phyloP scores from a whole-genome alignment of 176 grass and related monocot genomes.

The Paspalum vaginatum region DNA sequence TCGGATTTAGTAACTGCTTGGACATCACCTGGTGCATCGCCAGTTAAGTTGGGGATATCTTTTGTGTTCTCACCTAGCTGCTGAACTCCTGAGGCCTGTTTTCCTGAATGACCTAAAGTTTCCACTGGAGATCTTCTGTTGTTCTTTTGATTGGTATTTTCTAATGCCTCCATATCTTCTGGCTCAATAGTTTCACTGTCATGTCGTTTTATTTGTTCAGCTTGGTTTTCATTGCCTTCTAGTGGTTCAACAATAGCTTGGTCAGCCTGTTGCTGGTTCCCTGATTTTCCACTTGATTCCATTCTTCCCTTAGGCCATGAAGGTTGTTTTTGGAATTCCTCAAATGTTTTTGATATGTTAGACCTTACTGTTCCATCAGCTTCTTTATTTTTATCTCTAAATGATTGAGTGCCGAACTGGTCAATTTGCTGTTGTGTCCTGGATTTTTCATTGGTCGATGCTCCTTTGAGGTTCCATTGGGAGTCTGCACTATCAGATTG shows the following conservation, averaged over 20 bases:
- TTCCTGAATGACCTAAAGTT: slow-evolving; percentile 16
- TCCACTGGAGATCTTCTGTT: slow-evolving; percentile 27
- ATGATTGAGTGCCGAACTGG: background rate
- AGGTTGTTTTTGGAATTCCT: background rate
- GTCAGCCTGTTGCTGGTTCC: background rate
- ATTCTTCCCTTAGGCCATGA: slow-evolving; percentile 16
- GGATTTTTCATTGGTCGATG: background rate
- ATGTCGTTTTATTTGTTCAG: slow-evolving; percentile 18
- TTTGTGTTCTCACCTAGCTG: background rate
- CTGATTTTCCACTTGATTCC: slow-evolving; percentile 11
- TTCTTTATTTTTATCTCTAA: slow-evolving; percentile 25
- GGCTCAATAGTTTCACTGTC: slow-evolving; percentile 23
- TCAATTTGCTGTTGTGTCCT: slow-evolving; percentile 16
- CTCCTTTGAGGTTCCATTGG: background rate
- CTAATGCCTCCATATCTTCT: background rate
- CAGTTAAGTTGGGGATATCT: background rate
- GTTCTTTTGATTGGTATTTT: slow-evolving; percentile 17
- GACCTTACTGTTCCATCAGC: background rate
- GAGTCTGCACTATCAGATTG: background rate
- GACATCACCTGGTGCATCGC: slow-evolving; percentile 10
- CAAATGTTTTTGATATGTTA: background rate
- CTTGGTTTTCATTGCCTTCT: background rate
- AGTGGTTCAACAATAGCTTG: background rate
- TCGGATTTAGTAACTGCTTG: background rate
- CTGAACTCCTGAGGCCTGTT: slow-evolving; percentile 27